Percentiles rank a stretch among this genome's conserved stretches.
Evolutionary conservation across 2,329 filamentous ascomycete species (phyloP).

Genomic region (Penicillium oxalicum): DNA sequence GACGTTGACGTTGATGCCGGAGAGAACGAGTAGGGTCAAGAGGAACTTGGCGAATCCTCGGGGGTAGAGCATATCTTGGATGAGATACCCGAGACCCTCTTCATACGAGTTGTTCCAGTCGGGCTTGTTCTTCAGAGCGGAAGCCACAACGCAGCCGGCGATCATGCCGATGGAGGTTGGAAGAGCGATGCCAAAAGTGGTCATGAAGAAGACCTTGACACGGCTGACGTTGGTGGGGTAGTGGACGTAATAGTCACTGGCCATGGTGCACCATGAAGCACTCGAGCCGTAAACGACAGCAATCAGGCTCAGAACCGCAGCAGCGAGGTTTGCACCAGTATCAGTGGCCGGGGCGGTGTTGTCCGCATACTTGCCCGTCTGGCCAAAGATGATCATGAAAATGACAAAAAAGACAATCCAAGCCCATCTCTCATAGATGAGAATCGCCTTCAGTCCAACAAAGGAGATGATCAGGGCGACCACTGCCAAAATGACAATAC

Average conservation of each 20-base stretch:
- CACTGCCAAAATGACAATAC: conserved; percentile 27
- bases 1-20: conserved; percentile 36
- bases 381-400: conserved; percentile 47
- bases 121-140: conserved; percentile 13
- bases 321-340: conserved; percentile 24
- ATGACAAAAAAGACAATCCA: conserved; percentile 29
- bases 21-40: conserved; percentile 35
- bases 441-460: conserved; percentile 24
- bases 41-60: conserved; percentile 26
- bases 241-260: conserved; percentile 22
- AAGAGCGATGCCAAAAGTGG: conserved; percentile 19
- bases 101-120: conserved; percentile 17
- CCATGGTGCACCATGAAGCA: conserved; percentile 21
- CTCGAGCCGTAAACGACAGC: conserved; percentile 32
- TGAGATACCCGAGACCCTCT: conserved; percentile 19
- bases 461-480: conserved; percentile 24
- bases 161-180: conserved; percentile 21
- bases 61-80: conserved; percentile 19
- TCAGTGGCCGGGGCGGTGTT: conserved; percentile 31
- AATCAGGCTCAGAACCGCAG: conserved; percentile 34
- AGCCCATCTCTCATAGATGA: conserved; percentile 28
- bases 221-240: conserved; percentile 18
- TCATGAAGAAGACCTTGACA: conserved; percentile 21
- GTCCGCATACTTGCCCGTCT: conserved; percentile 41
- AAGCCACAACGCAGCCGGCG: conserved; percentile 15